Percentiles rank a stretch among this genome's conserved stretches.
Evolutionary conservation across 2,329 filamentous ascomycete genomes (phyloP).

Genomic region (Clonostachys rosea): DNA sequence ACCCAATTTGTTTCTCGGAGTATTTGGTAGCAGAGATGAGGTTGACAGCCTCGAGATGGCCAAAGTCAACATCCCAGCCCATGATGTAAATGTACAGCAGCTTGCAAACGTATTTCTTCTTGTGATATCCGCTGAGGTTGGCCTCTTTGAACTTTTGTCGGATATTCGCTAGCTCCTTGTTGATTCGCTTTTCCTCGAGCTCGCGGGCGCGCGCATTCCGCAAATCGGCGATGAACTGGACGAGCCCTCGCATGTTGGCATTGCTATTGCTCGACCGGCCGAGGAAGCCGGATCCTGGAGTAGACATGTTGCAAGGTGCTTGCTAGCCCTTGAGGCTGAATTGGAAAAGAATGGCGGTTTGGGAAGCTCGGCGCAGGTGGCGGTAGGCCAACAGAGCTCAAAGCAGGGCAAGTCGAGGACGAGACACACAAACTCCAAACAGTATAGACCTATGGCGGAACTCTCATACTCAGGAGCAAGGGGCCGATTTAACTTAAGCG

Average conservation of each 20-base stretch:
- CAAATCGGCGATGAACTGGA: conserved; percentile 97
- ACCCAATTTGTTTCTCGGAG: conserved; percentile 98
- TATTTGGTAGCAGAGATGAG: conserved; percentile 96
- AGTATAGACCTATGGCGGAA: too few species aligned
- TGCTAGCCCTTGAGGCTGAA: too few species aligned
- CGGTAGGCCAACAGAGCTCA: too few species aligned
- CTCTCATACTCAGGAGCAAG: conserved; percentile 1
- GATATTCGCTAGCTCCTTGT: conserved; percentile 98
- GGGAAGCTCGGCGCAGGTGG: too few species aligned
- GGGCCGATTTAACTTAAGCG: not conserved
- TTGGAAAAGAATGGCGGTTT: too few species aligned
- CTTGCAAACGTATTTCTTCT: conserved; percentile 99
- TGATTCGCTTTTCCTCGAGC: conserved; percentile 97
- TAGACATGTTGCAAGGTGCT: conserved; percentile 39
- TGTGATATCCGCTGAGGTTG: conserved; percentile 91
- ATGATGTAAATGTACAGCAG: conserved; percentile 98
- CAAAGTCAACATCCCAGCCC: conserved; percentile 98
- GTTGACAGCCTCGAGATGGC: conserved; percentile 96
- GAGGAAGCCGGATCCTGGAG: conserved; percentile 55
- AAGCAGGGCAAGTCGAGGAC: too few species aligned
- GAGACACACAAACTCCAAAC: too few species aligned
- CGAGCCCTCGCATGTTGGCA: conserved; percentile 74
- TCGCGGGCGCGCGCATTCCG: conserved; percentile 92
- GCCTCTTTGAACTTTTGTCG: conserved; percentile 97
- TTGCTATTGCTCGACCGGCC: conserved; percentile 62